Evolutionary conservation across 164 flowering plant species (phyloP).

Genomic region (Tetracentron sinense): DNA sequence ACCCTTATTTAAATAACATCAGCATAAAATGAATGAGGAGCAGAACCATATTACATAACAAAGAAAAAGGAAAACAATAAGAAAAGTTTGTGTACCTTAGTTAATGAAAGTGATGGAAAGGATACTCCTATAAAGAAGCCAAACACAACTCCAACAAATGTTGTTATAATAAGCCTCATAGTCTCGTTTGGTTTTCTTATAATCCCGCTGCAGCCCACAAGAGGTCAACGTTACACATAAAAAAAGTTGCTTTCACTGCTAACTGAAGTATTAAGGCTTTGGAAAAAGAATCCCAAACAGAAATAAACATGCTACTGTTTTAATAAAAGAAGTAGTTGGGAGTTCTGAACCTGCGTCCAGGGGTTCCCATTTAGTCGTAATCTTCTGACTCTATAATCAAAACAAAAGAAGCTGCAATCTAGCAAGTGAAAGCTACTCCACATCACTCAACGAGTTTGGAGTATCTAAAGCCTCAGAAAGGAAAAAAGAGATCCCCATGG

Average conservation of each 20-base stretch:
- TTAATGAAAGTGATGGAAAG: constrained; percentile 45
- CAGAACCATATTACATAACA: constrained; percentile 1
- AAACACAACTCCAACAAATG: constrained; percentile 56
- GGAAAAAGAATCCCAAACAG: neutral
- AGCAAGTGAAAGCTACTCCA: constrained; percentile 14
- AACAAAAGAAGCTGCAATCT: constrained; percentile 8
- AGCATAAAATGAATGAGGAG: constrained; percentile 3
- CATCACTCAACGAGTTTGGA: constrained; percentile 10
- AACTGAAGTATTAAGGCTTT: no score
- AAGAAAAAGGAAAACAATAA: constrained; percentile 4
- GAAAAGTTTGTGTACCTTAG: constrained; percentile 38
- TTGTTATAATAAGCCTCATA: constrained; percentile 58
- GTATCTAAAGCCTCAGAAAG: neutral
- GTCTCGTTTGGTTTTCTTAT: constrained; percentile 55
- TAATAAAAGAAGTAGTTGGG: neutral
- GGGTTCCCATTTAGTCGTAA: constrained; percentile 18
- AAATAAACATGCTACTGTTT: no score
- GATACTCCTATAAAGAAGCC: constrained; percentile 80
- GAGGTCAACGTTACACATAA: constrained; percentile 1
- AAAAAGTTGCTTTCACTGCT: neutral
- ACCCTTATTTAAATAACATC: neutral
- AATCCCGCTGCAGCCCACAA: constrained; percentile 34
- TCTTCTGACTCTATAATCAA: constrained; percentile 9
- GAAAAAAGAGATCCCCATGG: no score
- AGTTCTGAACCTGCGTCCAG: constrained; percentile 24